A percentile compares a stretch with the other conserved stretches of the same genome.
Conservation (phyloP, 805 yeast species). For the Metschnikowia sp. region DNA sequence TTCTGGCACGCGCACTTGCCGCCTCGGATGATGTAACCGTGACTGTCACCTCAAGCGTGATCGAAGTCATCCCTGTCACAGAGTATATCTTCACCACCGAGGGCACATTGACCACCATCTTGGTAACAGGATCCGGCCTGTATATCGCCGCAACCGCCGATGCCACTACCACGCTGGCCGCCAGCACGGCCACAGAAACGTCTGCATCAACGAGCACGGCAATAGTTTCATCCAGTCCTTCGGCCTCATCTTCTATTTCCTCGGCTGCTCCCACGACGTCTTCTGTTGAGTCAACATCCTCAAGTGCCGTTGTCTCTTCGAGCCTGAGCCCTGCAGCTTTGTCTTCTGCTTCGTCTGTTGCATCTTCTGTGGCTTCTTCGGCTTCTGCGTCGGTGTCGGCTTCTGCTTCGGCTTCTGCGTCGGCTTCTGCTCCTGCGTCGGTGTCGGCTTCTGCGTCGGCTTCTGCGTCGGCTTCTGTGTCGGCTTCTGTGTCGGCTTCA, state of each 20-base stretch:
- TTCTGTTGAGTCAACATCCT: constrained; percentile 3
- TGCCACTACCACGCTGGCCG: neutral
- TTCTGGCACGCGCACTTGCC: constrained; percentile 8
- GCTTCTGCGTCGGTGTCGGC: neutral
- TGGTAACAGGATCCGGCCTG: constrained; percentile 19
- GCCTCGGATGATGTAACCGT: constrained; percentile 7
- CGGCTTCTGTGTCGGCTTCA: neutral
- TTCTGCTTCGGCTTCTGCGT: neutral
- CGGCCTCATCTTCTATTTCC: constrained; percentile 1
- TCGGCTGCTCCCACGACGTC: constrained; percentile 2
- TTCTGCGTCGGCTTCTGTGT: neutral
- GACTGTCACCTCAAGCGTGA: constrained; percentile 16
- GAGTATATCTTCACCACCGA: constrained; percentile 31
- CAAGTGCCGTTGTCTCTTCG: neutral
- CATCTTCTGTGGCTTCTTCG: neutral
- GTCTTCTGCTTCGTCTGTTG: neutral
- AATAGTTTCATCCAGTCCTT: neutral
- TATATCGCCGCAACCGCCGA: constrained; percentile 2
- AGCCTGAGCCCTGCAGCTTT: neutral
- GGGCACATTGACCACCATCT: constrained; percentile 28
- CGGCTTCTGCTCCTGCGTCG: neutral
- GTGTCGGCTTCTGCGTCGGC: neutral
- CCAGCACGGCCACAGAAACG: no score
- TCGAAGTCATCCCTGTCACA: constrained; percentile 27
- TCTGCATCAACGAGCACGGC: neutral